Base-by-base conservation (phyloP, 208 protist species). In the Crithidia thermophila region DNA sequence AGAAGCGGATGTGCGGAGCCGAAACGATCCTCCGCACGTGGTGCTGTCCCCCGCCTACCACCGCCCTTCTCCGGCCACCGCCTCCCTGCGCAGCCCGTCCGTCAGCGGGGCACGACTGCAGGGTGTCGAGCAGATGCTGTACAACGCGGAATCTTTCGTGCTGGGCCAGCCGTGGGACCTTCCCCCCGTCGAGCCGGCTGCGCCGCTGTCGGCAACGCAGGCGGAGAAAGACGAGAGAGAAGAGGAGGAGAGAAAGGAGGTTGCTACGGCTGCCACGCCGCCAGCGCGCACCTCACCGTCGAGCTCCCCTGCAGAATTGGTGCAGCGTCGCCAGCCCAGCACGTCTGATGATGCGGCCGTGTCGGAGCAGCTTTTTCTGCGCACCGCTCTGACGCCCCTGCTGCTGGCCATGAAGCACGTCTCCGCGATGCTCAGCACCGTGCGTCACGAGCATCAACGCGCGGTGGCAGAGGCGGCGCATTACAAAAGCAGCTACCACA, bases 401-500 rank as follows among this genome's bases (percentile, higher is more conserved):
- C 31, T 74, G 13, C 39, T 74, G 10, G 57, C 58, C 8, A 45
- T 74, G 33, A 74, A 74, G 42, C 67, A 74, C 27, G 49, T 74
- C 0, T 47, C 59, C 28, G 39, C 67, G 14, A 67, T 55, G 59
- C 59, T 74, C 25, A 49, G 59, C 28, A 47, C 20, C 13, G 51
- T 67, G 1, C 57, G 67, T 0, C 58, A 56, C 27, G 51, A 60
- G 23, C 67, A 56, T 10, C 49, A 20, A 4, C 67, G 67, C 25
- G 37, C 39, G 23, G 33, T 18, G 4, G 57, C 59, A 4, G 58
- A 61, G n/a, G 49, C 40, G 1, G 34, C 14, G 3, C 67, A 63
- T 28, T 63, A 36, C 5, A 40, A 31, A 7, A 28, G 14, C 14
- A 30, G 45, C 42, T 50, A 34, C 42, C 30, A 52, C 23, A 61